Evolutionary conservation across 2,329 filamentous ascomycete species (phyloP), one percentile per base, ranked within the genome.

Genomic region (Penicillium sp.): DNA sequence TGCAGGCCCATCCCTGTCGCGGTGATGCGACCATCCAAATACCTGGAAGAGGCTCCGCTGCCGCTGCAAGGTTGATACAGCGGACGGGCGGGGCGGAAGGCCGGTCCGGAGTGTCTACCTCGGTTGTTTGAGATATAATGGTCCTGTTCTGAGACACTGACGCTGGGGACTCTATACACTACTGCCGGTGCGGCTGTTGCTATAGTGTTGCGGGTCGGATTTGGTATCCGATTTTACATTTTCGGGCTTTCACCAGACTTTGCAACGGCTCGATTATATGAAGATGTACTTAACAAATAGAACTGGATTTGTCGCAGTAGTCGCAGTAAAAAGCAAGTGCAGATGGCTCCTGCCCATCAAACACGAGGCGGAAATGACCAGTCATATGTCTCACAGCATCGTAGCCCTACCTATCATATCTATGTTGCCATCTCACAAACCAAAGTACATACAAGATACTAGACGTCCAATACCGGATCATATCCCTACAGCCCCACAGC

Each of bases 21-120:
- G 17, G 28, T 12, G n/a, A 47, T 26, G 26, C 41, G 38, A 53
- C 53, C 47, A 35, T 56, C 54, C 53, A 54, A 46, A 45, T 5
- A 51, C 54, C 56, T 44, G 57, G 55, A 52, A 38, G 41, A 38
- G 14, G 31, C 12, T 40, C 17, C 40, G 50, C 44, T 49, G 50
- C 43, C 7, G 43, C 63, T 61, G 63, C 61, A 64, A 64, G 60
- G 61, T 51, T 16, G 7, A 31, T 42, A 46, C 53, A 44, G 36
- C 35, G 25, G 45, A 43, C 11, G 30, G 40, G 55, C 40, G 49
- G 33, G 33, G 55, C 47, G 50, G 60, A 38, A 22, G 42, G 30
- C 44, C 57, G 50, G 58, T 46, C 56, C 56, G 60, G 45, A n/a
- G 40, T 42, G 45, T 45, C 5, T 44, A 16, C 8, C 28, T 35